These are phyloP conservation scores for Saraca asoca DNA, from an alignment of 331 rosid genomes.

Conservation along the genomic window DNA sequence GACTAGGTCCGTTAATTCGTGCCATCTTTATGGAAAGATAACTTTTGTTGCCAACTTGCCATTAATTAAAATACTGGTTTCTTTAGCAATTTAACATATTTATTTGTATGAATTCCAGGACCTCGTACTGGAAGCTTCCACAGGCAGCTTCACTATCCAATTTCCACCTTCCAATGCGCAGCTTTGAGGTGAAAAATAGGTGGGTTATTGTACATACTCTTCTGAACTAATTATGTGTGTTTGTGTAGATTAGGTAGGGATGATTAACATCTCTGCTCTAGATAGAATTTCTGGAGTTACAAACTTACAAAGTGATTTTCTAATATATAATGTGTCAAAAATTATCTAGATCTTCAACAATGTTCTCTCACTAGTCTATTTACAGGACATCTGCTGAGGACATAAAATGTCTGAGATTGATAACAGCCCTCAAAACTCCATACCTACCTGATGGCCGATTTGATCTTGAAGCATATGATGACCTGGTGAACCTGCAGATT, in stretches of 20 bases:
- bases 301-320: background rate
- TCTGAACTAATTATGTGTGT: background rate
- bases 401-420: slow-evolving; percentile 68
- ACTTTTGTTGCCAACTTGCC: no score
- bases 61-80: no score
- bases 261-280: slow-evolving; percentile 21
- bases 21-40: no score
- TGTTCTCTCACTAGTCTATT: slow-evolving; percentile 16
- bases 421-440: slow-evolving; percentile 94
- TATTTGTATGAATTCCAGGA: slow-evolving; percentile 46
- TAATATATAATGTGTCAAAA: background rate
- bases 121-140: slow-evolving; percentile 56
- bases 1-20: no score
- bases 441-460: slow-evolving; percentile 94
- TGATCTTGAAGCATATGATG: slow-evolving; percentile 97
- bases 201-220: slow-evolving; percentile 13
- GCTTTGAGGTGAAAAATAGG: slow-evolving; percentile 70
- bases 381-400: slow-evolving; percentile 83
- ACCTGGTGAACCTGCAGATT: slow-evolving; percentile 73
- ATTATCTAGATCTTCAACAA: slow-evolving; percentile 4
- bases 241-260: slow-evolving; percentile 29
- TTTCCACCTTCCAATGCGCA: slow-evolving; percentile 70
- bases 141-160: slow-evolving; percentile 51
- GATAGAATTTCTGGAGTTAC: slow-evolving; percentile 14
- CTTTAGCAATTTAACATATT: background rate